Base-by-base conservation (phyloP, 2,329 filamentous ascomycete species). In the Xylariomycetidae sp. region DNA sequence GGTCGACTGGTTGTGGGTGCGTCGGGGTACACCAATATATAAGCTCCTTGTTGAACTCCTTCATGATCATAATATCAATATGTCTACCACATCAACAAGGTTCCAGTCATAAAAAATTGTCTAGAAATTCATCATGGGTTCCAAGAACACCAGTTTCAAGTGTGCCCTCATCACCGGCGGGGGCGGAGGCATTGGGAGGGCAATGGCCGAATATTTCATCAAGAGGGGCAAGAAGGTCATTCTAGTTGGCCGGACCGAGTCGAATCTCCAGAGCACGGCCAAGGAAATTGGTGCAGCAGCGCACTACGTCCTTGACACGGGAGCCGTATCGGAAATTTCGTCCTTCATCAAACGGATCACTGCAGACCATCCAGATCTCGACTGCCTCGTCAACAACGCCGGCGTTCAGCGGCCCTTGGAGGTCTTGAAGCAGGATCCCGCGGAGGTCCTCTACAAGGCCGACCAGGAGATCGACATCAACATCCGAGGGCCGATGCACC, bases 341-440 rank as follows among this genome's bases (percentile, higher is more conserved):
- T 27, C 32, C 0, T 75, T 77, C 40, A 54, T 70, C 33, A 36
- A 61, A 26, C 61, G 59, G 12, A 48, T 78, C 26, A 66, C 60
- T 3, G 42, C 39, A 3, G 65, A 74, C 5, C 67, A 78, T 44
- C 71, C 69, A 0, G 66, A 74, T 5, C 49, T 78, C 3, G 73
- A 80, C 53, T 78, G 72, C 42, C 49, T 79, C 1, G 58, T 79
- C 48, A 79, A 78, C 56, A 78, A 80, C 34, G 74, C 74, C 0
- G 74, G 73, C 2, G 69, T 78, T 0, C 74, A 79, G 48, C 56
- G 71, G 3, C 74, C 72, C 0, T 61, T 80, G 2, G 52, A 70
- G 12, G 58, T 73, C 1, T 17, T 52, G 6, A 53, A 56, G 25
- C 61, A 62, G 15, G 48, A 45, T n/a, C 51, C 55, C 16, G 46